Evolutionary conservation across 495 filamentous ascomycete species (phyloP).

Genomic region (Aspergillus coremiiformis): DNA sequence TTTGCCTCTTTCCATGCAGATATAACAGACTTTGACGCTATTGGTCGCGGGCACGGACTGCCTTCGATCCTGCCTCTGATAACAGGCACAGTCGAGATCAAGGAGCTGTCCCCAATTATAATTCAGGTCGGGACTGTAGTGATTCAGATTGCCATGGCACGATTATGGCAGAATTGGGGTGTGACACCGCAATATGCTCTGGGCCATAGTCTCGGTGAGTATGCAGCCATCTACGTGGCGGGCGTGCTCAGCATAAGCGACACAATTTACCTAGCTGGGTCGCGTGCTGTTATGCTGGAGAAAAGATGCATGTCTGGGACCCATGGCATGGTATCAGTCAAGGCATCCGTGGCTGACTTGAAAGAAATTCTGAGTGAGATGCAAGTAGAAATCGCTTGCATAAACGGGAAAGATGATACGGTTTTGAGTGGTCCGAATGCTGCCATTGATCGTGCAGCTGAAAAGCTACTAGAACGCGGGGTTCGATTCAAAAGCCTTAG

Average conservation of each 20-base stretch:
- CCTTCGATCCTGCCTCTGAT: background rate
- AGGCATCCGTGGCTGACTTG: slow-evolving; percentile 17
- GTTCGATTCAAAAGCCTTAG: slow-evolving; percentile 29
- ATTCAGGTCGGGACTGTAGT: background rate
- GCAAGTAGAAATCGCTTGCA: slow-evolving; percentile 45
- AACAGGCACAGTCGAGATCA: background rate
- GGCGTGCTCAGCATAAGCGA: slow-evolving; percentile 19
- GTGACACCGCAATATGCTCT: slow-evolving; percentile 19
- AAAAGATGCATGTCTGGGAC: slow-evolving; percentile 3
- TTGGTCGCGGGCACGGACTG: background rate
- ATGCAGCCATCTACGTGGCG: slow-evolving; percentile 24
- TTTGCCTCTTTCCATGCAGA: background rate
- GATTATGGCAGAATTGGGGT: slow-evolving; percentile 11
- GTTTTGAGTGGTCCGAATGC: slow-evolving; percentile 22
- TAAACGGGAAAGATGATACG: slow-evolving; percentile 53
- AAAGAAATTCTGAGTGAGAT: slow-evolving; percentile 17
- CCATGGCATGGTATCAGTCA: slow-evolving; percentile 49
- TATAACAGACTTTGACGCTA: background rate
- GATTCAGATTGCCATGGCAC: slow-evolving; percentile 19
- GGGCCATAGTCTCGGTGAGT: slow-evolving; percentile 38
- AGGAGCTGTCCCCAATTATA: background rate
- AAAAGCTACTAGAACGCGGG: background rate
- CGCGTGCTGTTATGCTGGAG: slow-evolving; percentile 16
- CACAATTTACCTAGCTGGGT: slow-evolving; percentile 21
- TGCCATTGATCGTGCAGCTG: slow-evolving; percentile 7